Evolutionary conservation across 768 basidiomycete species (phyloP), one percentile per base, ranked within the genome.

Genomic region (Leccinum aurantiacum): DNA sequence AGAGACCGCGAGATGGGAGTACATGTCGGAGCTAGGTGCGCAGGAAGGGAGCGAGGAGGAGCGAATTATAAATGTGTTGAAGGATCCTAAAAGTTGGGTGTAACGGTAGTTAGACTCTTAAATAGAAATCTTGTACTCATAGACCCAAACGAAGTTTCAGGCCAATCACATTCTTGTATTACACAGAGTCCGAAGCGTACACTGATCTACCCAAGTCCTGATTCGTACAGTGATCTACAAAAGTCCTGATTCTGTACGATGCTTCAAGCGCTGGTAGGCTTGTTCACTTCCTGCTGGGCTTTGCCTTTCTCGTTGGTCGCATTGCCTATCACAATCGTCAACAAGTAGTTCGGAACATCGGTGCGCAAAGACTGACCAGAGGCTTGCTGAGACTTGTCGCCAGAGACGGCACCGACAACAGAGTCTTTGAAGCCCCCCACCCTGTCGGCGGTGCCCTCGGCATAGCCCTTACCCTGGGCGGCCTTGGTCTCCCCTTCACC

Each of bases 1-100:
- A 0, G 88, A 93, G 75, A 89, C 85, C 5, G 91, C 90, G 25
- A 80, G 91, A 63, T 95, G 93, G 93, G 93, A 95, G 75, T 95
- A 95, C 72, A 88, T 88, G 84, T 79, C 84, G 4, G 88, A 91
- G 7, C 72, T 94, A 63, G 92, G 89, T 2, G 77, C 74, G 19
- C 78, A 85, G 29, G 79, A 74, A 59, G 85, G 81, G 0, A 86
- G 85, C 10, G 83, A 84, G 59, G 93, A 95, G 69, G 87, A 81
- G 17, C 80, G 80, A 54, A 66, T 93, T 35, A 63, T 91, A 35
- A 76, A 80, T 31, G 82, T 88, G 1, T 72, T 95, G 60, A 84
- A 77, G 70, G 79, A 76, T 37, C 87, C 92, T 2, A 78, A 69
- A 59, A 82, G 86, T 14, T 93, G 91, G 92, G 84, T n/a, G 6